Base-by-base conservation (phyloP, 306 rosid genomes). In the Trifolium pratense region DNA sequence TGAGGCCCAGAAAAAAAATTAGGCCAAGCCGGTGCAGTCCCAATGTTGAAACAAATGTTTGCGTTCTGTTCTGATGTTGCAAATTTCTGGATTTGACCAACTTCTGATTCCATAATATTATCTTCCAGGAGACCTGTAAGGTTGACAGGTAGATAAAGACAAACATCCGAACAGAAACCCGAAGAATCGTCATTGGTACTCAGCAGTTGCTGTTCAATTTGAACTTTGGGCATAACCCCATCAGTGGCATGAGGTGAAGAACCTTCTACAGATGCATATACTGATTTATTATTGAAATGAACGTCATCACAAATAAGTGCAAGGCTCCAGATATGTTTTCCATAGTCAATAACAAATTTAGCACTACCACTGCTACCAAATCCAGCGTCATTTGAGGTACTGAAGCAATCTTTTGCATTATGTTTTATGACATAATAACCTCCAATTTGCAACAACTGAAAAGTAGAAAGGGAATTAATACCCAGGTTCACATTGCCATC, bases 381-480 rank as follows among this genome's bases (percentile, higher is more conserved):
- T 49, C 29, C 63, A 73, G 84, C 80, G 71, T 73, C 78, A 77
- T 76, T 75, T 6, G 68, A 20, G 49, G 70, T 70, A 82, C 88
- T 83, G 61, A 88, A 81, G 70, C 82, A 75, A 52, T 80, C 86
- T 67, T 85, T 81, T 60, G 45, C 58, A 49, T 76, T 46, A 80
- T 83, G 84, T 79, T 86, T 83, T 79, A 82, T 60, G 55, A 89
- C 78, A 84, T 91, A 94, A 85, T 87, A 83, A 75, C 79, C 79
- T 72, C 96, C 97, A 77, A 94, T 91, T 85, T 85, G 94, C 89
- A 94, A 72, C 58, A 81, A 71, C 98, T 89, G 92, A 83, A 80
- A 82, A 59, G 69, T 71, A 53, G 34, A 68, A 77, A 82, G 71
- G 32, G 40, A 70, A 74, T 79, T 32, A 82, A 73, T 62, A 36